Evolutionary conservation across 495 filamentous ascomycete genomes (phyloP).

Genomic region (Lophiostoma macrostomum): DNA sequence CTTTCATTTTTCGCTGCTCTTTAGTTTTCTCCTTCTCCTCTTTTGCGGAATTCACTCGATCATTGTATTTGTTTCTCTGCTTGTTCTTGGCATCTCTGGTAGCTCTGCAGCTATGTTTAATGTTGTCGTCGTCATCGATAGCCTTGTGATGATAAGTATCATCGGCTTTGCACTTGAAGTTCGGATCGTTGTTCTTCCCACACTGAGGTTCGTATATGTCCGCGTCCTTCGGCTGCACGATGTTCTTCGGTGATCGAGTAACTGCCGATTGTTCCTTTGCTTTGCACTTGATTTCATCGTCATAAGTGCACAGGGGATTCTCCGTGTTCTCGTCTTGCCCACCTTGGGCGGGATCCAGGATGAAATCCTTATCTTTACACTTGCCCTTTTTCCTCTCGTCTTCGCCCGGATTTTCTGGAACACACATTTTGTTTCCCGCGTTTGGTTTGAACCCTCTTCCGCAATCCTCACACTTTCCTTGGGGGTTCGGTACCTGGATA

Average conservation of each 20-base stretch:
- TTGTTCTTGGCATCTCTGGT: not conserved
- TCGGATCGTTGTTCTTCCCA: slow-evolving; percentile 4
- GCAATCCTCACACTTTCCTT: not conserved
- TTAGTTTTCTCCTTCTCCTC: not conserved
- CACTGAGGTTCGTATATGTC: not conserved
- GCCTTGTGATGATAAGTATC: slow-evolving; percentile 4
- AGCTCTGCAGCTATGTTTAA: slow-evolving; percentile 1
- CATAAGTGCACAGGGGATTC: slow-evolving; percentile 2
- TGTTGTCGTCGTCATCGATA: not conserved
- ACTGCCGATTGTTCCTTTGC: not conserved
- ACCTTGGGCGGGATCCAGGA: slow-evolving; percentile 6
- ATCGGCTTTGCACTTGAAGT: slow-evolving; percentile 3
- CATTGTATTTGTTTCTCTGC: slow-evolving; percentile 5
- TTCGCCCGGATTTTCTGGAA: not conserved
- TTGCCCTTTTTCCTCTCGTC: not conserved
- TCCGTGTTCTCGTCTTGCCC: slow-evolving; percentile 13
- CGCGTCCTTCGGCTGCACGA: too few relatives aligned
- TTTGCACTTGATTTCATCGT: slow-evolving; percentile 3
- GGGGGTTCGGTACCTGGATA: not conserved
- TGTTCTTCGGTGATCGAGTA: not conserved
- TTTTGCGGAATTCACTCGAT: not conserved
- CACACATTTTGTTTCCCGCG: not conserved
- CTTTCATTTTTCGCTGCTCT: not conserved
- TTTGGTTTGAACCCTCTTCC: slow-evolving; percentile 3
- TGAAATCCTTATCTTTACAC: slow-evolving; percentile 5